Evolutionary conservation across 2,329 filamentous ascomycete species (phyloP), one percentile per base, ranked within the genome.

Genomic region (Sclerotinia nivalis): DNA sequence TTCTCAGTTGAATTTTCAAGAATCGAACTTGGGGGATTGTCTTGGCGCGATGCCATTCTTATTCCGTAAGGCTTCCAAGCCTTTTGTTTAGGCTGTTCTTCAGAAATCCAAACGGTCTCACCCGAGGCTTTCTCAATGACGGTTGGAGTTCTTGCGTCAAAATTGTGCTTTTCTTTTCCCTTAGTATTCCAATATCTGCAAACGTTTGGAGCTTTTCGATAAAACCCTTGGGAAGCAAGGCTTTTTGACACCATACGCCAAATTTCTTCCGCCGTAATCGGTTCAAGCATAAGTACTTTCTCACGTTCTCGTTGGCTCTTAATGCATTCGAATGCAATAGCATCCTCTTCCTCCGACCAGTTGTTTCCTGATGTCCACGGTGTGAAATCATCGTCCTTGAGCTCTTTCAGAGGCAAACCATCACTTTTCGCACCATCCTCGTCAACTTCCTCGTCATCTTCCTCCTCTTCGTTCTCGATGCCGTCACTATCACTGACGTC

Each of bases 301-400:
- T 64, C 61, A 40, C n/a, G 50, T n/a, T 64, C 61, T 40, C 61
- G 61, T 13, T 64, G 61, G 5, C n/a, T 20, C 25, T 64, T 64
- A 20, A 64, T 64, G n/a, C 61, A 64, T 40, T 52, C 15, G n/a
- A 40, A 64, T 40, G 47, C 61, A 64, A 64, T 13, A n/a, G 34
- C n/a, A 20, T 37, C 12, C 61, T 64, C 61, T 52, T 64, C 31
- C 25, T 64, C 61, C 2, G 47, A 52, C 61, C 61, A 64, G 34
- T 40, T 64, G 47, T 50, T 52, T 64, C 61, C 61, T 52, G 9
- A 6, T 7, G 15, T 20, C 61, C 61, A 64, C n/a, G 47, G 61
- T 64, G 13, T 64, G 7, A 7, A 25, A 18, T 18, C 28, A 25
- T 25, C 7, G 8, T 50, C 45, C 12, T 34, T 12, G 22, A 15